Percentiles rank a stretch among this genome's conserved stretches.
phyloP scores from a whole-genome alignment of 148 eudicot genomes.

The Heliosperma pusillum region DNA sequence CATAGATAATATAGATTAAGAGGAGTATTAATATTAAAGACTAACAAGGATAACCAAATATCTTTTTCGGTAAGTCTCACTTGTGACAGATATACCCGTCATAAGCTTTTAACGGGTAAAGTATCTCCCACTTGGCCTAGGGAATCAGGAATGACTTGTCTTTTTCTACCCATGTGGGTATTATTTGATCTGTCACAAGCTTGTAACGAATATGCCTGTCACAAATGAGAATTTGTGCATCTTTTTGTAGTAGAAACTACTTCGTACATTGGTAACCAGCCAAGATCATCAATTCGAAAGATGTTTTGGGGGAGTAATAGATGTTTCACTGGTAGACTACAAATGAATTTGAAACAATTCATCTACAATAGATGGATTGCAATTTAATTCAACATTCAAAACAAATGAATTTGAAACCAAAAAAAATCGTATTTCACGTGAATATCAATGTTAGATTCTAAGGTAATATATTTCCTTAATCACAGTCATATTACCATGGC shows the following conservation, averaged over 20 bases:
- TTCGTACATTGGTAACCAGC: not conserved
- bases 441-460: not conserved
- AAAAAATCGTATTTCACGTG: not conserved
- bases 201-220: too few species aligned
- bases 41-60: not conserved
- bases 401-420: not conserved
- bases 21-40: not conserved
- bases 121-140: too few species aligned
- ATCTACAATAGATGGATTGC: too few species aligned
- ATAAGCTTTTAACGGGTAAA: too few species aligned
- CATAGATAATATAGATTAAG: constrained; percentile 11
- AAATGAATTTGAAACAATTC: not conserved
- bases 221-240: too few species aligned
- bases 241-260: not conserved
- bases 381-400: too few species aligned
- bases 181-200: too few species aligned
- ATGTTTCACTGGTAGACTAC: not conserved
- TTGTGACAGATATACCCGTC: too few species aligned
- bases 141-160: too few species aligned
- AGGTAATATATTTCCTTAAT: too few species aligned
- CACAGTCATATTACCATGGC: not conserved
- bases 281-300: not conserved
- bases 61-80: too few species aligned
- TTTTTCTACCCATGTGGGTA: too few species aligned
- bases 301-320: not conserved